phyloP scores from a whole-genome alignment of 768 basidiomycete genomes.

The Suillus placidus region DNA sequence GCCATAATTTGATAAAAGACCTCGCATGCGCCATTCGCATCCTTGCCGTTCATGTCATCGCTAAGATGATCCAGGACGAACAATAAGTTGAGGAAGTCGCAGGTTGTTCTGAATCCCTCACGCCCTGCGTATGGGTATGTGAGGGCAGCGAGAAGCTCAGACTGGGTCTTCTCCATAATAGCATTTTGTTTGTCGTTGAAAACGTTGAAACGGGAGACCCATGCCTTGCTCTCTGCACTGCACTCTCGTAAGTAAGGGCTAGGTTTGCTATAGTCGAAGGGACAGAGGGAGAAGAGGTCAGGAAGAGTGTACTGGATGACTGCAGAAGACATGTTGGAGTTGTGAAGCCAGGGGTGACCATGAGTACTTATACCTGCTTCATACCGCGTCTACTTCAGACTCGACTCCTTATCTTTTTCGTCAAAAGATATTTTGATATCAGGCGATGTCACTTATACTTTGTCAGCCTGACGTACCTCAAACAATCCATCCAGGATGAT shows the following conservation, averaged over 20 bases:
- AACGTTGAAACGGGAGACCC: constrained; percentile 61
- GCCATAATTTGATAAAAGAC: constrained; percentile 55
- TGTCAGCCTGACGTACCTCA: not conserved
- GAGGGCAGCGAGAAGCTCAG: constrained; percentile 63
- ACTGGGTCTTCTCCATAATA: constrained; percentile 54
- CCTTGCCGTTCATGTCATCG: constrained; percentile 62
- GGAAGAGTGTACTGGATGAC: constrained; percentile 52
- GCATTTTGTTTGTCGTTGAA: constrained; percentile 62
- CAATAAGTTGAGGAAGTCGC: constrained; percentile 65
- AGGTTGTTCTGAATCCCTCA: constrained; percentile 60
- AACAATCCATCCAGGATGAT: not conserved
- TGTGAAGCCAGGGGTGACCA: not conserved
- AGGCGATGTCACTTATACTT: not conserved
- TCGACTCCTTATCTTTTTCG: not conserved
- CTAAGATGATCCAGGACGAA: constrained; percentile 71
- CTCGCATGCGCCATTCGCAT: constrained; percentile 54
- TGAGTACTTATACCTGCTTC: not conserved
- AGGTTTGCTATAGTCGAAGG: constrained; percentile 47
- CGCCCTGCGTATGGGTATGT: constrained; percentile 60
- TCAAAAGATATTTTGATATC: not conserved
- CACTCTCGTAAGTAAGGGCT: constrained; percentile 61
- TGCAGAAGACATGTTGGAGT: constrained; percentile 7
- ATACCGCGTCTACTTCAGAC: not conserved
- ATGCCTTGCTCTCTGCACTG: constrained; percentile 56
- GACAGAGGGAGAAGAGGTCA: constrained; percentile 52